These are phyloP conservation scores for Phoma sp. DNA, from an alignment of 2,329 filamentous ascomycete species.

Conservation along the genomic window DNA sequence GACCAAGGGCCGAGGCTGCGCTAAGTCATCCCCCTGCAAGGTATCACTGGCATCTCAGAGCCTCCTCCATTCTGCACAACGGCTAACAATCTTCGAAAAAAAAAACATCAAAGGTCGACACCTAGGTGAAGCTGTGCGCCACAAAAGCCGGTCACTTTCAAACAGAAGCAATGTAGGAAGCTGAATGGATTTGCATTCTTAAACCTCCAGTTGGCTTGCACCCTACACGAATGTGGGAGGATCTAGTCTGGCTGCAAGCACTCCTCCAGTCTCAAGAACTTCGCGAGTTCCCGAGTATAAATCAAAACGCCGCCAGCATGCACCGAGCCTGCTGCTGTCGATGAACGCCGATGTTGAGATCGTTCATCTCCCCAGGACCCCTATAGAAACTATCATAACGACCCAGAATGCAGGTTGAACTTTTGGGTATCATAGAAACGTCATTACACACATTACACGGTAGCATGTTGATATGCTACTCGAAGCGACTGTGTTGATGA, in stretches of 20 bases:
- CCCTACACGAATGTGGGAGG: not conserved
- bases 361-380: conserved; percentile 38
- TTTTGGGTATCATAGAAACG: conserved; percentile 52
- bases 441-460: conserved; percentile 50
- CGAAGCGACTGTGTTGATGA: conserved; percentile 41
- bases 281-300: not conserved
- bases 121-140: not conserved
- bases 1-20: conserved; percentile 1
- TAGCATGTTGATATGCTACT: conserved; percentile 49
- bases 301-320: conserved; percentile 17
- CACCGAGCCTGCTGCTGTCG: conserved; percentile 23
- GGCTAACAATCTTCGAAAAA: not conserved
- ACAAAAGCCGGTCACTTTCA: not conserved
- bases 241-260: conserved; percentile 8
- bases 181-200: conserved; percentile 16
- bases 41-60: too few relatives aligned
- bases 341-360: conserved; percentile 51
- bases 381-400: conserved; percentile 36
- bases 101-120: not conserved
- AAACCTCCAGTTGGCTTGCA: conserved; percentile 10
- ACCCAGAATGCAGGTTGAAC: conserved; percentile 52
- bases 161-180: not conserved
- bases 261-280: not conserved
- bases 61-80: not conserved
- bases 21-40: not conserved